Percentiles rank a stretch among this genome's conserved stretches.
Evolutionary conservation across 2,329 filamentous ascomycete genomes (phyloP).

Genomic region (Orbilia blumenaviensis): DNA sequence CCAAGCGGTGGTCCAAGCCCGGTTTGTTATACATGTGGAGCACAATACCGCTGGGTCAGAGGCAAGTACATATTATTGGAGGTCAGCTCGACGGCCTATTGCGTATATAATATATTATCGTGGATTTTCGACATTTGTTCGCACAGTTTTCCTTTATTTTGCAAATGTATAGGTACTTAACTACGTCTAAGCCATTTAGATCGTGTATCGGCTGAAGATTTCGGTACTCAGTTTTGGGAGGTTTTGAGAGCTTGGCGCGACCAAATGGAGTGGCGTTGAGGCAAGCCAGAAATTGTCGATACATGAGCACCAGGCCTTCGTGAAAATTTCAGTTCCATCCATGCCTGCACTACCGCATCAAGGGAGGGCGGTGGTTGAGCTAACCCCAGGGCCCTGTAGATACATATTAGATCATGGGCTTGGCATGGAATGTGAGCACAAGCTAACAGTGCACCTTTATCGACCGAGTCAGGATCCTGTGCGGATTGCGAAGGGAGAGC

Average conservation of each 20-base stretch:
- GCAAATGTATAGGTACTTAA: no score
- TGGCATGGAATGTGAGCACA: neutral
- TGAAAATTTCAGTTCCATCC: no score
- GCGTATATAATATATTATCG: neutral
- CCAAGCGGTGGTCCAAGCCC: neutral
- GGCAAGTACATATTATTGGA: no score
- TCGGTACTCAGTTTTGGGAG: neutral
- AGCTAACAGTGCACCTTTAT: slow-evolving; percentile 47
- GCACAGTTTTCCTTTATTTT: neutral
- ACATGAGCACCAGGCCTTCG: neutral
- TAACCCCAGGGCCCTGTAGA: neutral
- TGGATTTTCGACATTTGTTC: neutral
- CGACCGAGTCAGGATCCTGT: slow-evolving; percentile 53
- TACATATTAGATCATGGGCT: neutral
- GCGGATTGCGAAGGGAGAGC: slow-evolving; percentile 41
- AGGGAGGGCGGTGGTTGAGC: slow-evolving; percentile 12
- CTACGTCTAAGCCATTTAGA: no score
- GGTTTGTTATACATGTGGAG: no score
- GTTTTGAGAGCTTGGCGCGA: neutral
- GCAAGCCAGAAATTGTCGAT: neutral
- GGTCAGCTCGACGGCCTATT: no score
- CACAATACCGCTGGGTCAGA: no score
- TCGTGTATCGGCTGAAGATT: slow-evolving; percentile 28
- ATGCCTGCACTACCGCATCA: slow-evolving; percentile 37
- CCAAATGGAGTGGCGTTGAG: slow-evolving; percentile 11